Evolutionary conservation across 1,139 yeast genomes (phyloP).

Genomic region (Arxiozyma slooffiae): DNA sequence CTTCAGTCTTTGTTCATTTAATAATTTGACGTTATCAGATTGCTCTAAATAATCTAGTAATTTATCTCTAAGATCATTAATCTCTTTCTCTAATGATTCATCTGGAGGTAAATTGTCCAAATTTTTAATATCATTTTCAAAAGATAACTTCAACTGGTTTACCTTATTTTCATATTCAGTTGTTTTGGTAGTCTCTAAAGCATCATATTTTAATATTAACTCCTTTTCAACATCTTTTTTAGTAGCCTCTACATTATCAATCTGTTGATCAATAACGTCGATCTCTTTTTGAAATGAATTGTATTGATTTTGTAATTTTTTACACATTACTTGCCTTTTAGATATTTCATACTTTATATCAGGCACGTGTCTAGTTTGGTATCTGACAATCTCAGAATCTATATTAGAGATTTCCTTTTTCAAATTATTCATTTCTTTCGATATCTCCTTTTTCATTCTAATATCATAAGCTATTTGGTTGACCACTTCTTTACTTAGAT

Average conservation of each 20-base stretch:
- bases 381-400: slow-evolving; percentile 8
- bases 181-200: not conserved
- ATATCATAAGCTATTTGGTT: slow-evolving; percentile 1
- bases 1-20: slow-evolving; percentile 2
- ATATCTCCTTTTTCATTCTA: slow-evolving; percentile 4
- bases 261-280: not conserved
- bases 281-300: slow-evolving; percentile 1
- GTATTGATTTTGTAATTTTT: slow-evolving; percentile 9
- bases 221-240: slow-evolving; percentile 1
- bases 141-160: slow-evolving; percentile 2
- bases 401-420: slow-evolving; percentile 5
- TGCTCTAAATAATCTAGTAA: slow-evolving; percentile 5
- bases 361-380: slow-evolving; percentile 8
- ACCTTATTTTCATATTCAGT: slow-evolving; percentile 5
- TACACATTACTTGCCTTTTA: slow-evolving; percentile 10
- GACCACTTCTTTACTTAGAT: slow-evolving; percentile 3
- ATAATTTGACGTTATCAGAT: slow-evolving; percentile 2
- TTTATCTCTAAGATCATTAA: slow-evolving; percentile 4
- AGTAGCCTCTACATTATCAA: not conserved
- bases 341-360: slow-evolving; percentile 13
- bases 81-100: slow-evolving; percentile 9
- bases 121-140: slow-evolving; percentile 10
- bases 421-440: not conserved
- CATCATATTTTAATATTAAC: slow-evolving; percentile 4
- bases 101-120: slow-evolving; percentile 10